A percentile compares a stretch with the other conserved stretches of the same genome.
These are phyloP conservation scores for Plasmodium yoelii DNA, from an alignment of 169 alveolate genomes.

Conservation along the genomic window DNA sequence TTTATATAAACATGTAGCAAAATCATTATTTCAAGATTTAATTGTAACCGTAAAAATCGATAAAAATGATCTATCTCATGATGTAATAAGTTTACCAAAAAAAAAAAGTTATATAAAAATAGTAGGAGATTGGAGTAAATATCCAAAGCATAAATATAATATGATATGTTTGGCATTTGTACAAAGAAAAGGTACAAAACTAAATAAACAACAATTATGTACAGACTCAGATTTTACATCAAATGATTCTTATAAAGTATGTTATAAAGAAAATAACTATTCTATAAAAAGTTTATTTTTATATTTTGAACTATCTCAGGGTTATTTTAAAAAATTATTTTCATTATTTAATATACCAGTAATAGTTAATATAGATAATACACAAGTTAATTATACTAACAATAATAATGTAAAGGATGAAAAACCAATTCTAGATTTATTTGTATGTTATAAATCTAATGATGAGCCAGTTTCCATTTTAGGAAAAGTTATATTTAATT, in stretches of 20 bases:
- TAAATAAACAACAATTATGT: constrained; percentile 8
- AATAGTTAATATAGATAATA: constrained; percentile 36
- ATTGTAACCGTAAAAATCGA: constrained; percentile 25
- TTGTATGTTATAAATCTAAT: constrained; percentile 36
- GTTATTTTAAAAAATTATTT: constrained; percentile 34
- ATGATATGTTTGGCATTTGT: constrained; percentile 53
- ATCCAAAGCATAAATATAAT: constrained; percentile 35
- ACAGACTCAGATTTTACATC: constrained; percentile 23
- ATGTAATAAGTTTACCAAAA: constrained; percentile 38
- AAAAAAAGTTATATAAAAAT: constrained; percentile 39
- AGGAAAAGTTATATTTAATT: constrained; percentile 57
- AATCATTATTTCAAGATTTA: constrained; percentile 43
- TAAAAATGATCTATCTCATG: constrained; percentile 24
- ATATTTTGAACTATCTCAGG: constrained; percentile 53
- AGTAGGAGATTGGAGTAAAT: constrained; percentile 69
- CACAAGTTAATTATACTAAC: constrained; percentile 38
- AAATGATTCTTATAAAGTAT: constrained; percentile 8
- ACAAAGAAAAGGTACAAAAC: constrained; percentile 8
- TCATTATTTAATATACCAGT: constrained; percentile 48
- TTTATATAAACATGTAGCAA: constrained; percentile 51
- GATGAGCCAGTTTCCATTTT: constrained; percentile 13
- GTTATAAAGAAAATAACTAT: constrained; percentile 68
- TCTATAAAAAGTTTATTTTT: constrained; percentile 47
- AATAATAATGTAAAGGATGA: constrained; percentile 54
- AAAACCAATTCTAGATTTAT: constrained; percentile 49